A percentile compares a stretch with the other conserved stretches of the same genome.
These are phyloP conservation scores for Pythium diclinum DNA, from an alignment of 352 stramenopile species.

Conservation along the genomic window DNA sequence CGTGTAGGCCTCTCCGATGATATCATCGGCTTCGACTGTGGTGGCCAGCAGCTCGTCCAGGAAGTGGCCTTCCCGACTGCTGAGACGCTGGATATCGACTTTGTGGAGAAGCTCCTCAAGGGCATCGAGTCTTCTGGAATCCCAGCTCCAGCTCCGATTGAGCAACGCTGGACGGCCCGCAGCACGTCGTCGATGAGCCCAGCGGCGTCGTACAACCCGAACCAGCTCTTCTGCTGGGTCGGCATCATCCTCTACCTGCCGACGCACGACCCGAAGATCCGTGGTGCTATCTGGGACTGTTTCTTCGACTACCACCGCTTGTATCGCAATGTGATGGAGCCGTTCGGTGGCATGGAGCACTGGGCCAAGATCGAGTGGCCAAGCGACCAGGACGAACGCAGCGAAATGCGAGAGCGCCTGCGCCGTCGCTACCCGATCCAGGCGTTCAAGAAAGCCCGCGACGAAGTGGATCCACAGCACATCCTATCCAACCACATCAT, in stretches of 20 bases:
- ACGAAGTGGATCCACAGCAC: slow-evolving; percentile 91
- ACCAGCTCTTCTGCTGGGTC: slow-evolving; percentile 93
- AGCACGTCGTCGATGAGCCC: slow-evolving; percentile 93
- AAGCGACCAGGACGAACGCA: slow-evolving; percentile 39
- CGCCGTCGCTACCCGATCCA: slow-evolving; percentile 83
- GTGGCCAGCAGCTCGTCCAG: slow-evolving; percentile 96
- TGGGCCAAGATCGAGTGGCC: slow-evolving; percentile 97
- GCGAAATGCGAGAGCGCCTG: slow-evolving; percentile 64
- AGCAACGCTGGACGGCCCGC: slow-evolving; percentile 95
- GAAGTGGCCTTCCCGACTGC: slow-evolving; percentile 94
- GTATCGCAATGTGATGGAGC: slow-evolving; percentile 86
- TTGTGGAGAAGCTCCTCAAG: slow-evolving; percentile 91
- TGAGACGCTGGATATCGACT: slow-evolving; percentile 87
- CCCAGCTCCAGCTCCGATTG: slow-evolving; percentile 95
- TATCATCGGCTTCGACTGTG: slow-evolving; percentile 98
- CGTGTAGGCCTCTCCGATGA: slow-evolving; percentile 91
- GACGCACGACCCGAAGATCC: slow-evolving; percentile 55
- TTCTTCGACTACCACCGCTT: slow-evolving; percentile 94
- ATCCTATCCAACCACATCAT: slow-evolving; percentile 91
- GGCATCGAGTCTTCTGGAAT: slow-evolving; percentile 92
- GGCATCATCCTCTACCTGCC: slow-evolving; percentile 97
- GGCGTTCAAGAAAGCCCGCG: slow-evolving; percentile 87
- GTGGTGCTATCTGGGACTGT: slow-evolving; percentile 80
- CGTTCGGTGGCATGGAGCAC: slow-evolving; percentile 89
- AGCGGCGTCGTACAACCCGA: slow-evolving; percentile 65